Evolutionary conservation across 1,284 basidiomycete genomes (phyloP).

Genomic region (Ustilago nuda): DNA sequence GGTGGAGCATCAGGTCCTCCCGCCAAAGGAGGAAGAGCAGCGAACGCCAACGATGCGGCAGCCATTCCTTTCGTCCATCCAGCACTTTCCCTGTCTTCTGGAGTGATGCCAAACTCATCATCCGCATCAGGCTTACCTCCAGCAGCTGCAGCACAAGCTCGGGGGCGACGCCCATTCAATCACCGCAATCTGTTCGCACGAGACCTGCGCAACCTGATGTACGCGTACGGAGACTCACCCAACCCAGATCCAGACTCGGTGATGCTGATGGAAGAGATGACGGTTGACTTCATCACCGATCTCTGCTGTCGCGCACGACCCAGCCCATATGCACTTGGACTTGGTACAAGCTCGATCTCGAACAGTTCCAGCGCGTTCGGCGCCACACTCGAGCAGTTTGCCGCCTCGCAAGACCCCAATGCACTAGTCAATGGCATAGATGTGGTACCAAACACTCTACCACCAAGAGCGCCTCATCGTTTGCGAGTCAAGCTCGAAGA

Average conservation of each 20-base stretch:
- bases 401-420: conserved; percentile 19
- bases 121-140: conserved; percentile 20
- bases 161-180: conserved; percentile 56
- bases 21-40: conserved; percentile 19
- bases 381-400: conserved; percentile 31
- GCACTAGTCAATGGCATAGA: conserved; percentile 27
- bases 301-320: conserved; percentile 75
- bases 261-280: conserved; percentile 91
- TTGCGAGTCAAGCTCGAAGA: conserved; percentile 66
- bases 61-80: conserved; percentile 47
- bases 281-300: conserved; percentile 89
- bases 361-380: conserved; percentile 36
- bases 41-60: conserved; percentile 20
- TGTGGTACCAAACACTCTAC: conserved; percentile 21
- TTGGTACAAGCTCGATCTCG: conserved; percentile 47
- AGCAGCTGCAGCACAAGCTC: conserved; percentile 27
- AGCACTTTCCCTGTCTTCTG: conserved; percentile 34
- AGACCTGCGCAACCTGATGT: conserved; percentile 83
- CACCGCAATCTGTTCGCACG: conserved; percentile 58
- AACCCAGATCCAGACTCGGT: conserved; percentile 87
- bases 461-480: conserved; percentile 49
- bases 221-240: conserved; percentile 91
- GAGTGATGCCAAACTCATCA: conserved; percentile 17
- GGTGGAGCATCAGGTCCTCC: conserved; percentile 16
- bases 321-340: conserved; percentile 56